Evolutionary conservation across 164 flowering plant genomes (phyloP).

Genomic region (Vitis amurensis): DNA sequence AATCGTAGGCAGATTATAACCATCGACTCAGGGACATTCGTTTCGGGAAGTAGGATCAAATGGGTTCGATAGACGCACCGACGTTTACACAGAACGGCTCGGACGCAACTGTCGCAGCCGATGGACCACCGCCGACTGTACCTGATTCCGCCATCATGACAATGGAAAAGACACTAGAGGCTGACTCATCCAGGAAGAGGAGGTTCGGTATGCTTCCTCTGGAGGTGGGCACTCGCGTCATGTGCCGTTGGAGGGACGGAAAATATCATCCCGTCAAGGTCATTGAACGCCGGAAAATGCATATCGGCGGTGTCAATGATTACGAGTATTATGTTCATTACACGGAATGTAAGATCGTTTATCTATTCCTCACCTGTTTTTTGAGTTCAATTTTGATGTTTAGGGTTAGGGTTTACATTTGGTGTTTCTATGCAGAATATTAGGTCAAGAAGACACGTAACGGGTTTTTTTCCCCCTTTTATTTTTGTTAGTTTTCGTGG

Average conservation of each 20-base stretch:
- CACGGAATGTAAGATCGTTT: constrained; percentile 69
- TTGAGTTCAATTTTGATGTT: constrained; percentile 1
- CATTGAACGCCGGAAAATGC: constrained; percentile 75
- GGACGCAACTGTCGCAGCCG: constrained; percentile 3
- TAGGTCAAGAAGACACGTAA: not conserved
- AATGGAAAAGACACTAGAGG: constrained; percentile 15
- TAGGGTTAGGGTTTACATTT: constrained; percentile 22
- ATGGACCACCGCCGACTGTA: constrained; percentile 7
- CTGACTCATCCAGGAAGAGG: constrained; percentile 45
- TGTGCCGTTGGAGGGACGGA: constrained; percentile 95
- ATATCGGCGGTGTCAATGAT: constrained; percentile 39
- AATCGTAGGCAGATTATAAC: too few species aligned
- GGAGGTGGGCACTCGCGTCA: constrained; percentile 91
- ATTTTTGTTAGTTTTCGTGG: not conserved
- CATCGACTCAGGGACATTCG: too few species aligned
- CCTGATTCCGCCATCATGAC: not conserved
- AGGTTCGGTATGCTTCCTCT: constrained; percentile 51
- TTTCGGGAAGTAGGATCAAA: not conserved
- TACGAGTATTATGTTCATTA: constrained; percentile 98
- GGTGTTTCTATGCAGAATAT: not conserved
- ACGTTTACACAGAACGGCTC: constrained; percentile 32
- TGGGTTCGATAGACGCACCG: constrained; percentile 56
- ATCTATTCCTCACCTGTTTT: not conserved
- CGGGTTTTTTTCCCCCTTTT: not conserved
- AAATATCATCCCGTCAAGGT: constrained; percentile 93